Base-by-base conservation (phyloP, 2,329 filamentous ascomycete species). In the Penicillium thymicola region DNA sequence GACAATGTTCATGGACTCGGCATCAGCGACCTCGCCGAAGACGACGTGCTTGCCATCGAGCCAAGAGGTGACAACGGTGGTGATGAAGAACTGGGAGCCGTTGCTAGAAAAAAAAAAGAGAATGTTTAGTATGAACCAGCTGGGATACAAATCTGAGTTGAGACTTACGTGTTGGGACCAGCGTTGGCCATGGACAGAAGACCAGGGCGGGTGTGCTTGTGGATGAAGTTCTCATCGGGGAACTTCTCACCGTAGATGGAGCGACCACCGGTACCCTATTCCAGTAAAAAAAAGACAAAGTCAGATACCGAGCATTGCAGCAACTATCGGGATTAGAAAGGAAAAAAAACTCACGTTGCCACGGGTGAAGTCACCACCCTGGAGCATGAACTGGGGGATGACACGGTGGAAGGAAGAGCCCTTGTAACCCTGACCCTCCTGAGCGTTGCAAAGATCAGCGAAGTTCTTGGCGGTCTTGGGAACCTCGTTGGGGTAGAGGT, bases 211-310 rank as follows among this genome's bases (percentile, higher is more conserved):
- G 76, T 78, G 85, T 96, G 92, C 81, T 85, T 86, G 66, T 82
- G 73, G 61, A 78, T 73, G 83, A 96, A 95, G 88, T 95, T 96
- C 88, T 96, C 91, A 75, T 96, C 91, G 70, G 86, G 79, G 75
- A 96, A 96, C 84, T 93, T 94, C 79, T 95, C 90, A 70, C 91
- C 91, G 78, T 95, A 96, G 85, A 96, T 96, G 76, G 90, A 95
- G 81, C 89, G 89, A 79, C 91, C 90, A 80, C 90, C 91, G 58
- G 91, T 93, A 73, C 90, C 90, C 91, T 95, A 55, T 55, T 64
- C 51, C 37, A 30, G 7, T 56, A 40, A 16, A 38, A 23, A 16
- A 40, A 18, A 37, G 23, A n/a, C 36, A 21, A 34, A 25, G 44
- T 68, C 61, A 64, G 62, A 53, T 5, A 30, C 41, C 16, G 21